Evolutionary conservation across 2,329 filamentous ascomycete genomes (phyloP).

Genomic region (Chrysoporthe puriensis): DNA sequence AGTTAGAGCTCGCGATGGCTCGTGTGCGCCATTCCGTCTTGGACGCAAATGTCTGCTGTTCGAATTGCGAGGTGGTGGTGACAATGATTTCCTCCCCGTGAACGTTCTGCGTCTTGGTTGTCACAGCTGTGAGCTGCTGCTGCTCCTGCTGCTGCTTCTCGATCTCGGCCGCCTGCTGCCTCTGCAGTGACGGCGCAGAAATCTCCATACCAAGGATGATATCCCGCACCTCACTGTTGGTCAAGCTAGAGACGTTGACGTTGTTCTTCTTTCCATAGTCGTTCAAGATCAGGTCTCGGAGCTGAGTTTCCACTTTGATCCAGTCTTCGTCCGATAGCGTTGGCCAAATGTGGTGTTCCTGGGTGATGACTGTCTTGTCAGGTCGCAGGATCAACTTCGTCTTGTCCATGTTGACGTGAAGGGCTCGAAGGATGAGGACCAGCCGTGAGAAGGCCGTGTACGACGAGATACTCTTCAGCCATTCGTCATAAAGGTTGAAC

Average conservation of each 20-base stretch:
- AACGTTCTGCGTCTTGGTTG: constrained; percentile 96
- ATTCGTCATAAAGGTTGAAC: constrained; percentile 98
- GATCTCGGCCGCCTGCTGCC: constrained; percentile 97
- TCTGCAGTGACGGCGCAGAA: constrained; percentile 94
- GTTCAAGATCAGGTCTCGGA: constrained; percentile 94
- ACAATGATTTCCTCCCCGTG: constrained; percentile 98
- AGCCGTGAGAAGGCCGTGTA: constrained; percentile 98
- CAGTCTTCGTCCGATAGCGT: constrained; percentile 92
- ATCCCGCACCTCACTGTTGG: constrained; percentile 94
- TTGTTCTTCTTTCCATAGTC: constrained; percentile 99
- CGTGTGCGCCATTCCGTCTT: constrained; percentile 99
- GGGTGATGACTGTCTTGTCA: constrained; percentile 97
- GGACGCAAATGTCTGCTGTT: constrained; percentile 95
- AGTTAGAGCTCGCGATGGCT: constrained; percentile 93
- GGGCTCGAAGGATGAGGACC: constrained; percentile 87
- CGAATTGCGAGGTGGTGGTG: constrained; percentile 96
- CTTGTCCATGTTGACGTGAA: constrained; percentile 98
- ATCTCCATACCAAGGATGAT: constrained; percentile 99
- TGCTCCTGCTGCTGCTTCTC: constrained; percentile 99
- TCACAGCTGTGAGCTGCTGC: constrained; percentile 93
- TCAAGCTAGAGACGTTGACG: constrained; percentile 96
- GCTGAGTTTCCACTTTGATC: constrained; percentile 98
- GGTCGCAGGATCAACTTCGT: constrained; percentile 93
- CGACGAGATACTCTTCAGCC: constrained; percentile 97
- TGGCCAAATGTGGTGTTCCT: constrained; percentile 99